These are phyloP conservation scores for Moesziomyces aphidis DNA, from an alignment of 1,284 basidiomycete genomes.

Conservation along the genomic window DNA sequence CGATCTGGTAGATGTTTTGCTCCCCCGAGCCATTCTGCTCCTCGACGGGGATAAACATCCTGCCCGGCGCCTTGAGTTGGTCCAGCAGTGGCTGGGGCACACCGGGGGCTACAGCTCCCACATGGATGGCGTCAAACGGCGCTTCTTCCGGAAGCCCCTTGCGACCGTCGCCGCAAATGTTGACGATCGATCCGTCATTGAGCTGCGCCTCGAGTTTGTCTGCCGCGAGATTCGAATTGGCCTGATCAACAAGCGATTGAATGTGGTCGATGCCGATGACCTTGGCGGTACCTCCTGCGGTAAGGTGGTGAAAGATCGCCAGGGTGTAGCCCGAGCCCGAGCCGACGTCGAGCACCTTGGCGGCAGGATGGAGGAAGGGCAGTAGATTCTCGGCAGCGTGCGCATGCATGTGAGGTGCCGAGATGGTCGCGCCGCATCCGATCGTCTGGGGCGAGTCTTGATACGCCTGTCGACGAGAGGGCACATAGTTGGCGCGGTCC, in stretches of 20 bases:
- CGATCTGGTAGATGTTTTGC: slow-evolving; percentile 57
- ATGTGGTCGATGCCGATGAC: slow-evolving; percentile 95
- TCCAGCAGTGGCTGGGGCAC: slow-evolving; percentile 78
- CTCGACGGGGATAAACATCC: slow-evolving; percentile 95
- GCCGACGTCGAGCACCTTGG: slow-evolving; percentile 80
- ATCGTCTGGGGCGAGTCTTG: slow-evolving; percentile 85
- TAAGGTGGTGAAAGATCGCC: slow-evolving; percentile 63
- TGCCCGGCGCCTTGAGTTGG: slow-evolving; percentile 80
- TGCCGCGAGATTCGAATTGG: slow-evolving; percentile 76
- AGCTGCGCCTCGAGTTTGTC: slow-evolving; percentile 77
- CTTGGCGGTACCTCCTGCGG: slow-evolving; percentile 60
- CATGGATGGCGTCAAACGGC: slow-evolving; percentile 90
- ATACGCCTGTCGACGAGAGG: slow-evolving; percentile 71
- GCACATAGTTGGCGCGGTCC: slow-evolving; percentile 74
- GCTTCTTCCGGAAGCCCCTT: slow-evolving; percentile 70
- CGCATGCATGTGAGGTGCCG: slow-evolving; percentile 88
- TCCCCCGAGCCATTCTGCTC: slow-evolving; percentile 58
- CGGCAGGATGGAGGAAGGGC: slow-evolving; percentile 77
- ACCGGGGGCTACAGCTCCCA: slow-evolving; percentile 81
- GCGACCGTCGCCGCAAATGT: slow-evolving; percentile 79
- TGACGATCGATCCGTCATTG: slow-evolving; percentile 75
- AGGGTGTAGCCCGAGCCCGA: slow-evolving; percentile 58
- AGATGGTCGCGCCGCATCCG: slow-evolving; percentile 84
- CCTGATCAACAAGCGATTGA: slow-evolving; percentile 71
- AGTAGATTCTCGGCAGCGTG: slow-evolving; percentile 81